phyloP scores from a whole-genome alignment of 2,329 filamentous ascomycete genomes.

The Parascedosporium putredinis region DNA sequence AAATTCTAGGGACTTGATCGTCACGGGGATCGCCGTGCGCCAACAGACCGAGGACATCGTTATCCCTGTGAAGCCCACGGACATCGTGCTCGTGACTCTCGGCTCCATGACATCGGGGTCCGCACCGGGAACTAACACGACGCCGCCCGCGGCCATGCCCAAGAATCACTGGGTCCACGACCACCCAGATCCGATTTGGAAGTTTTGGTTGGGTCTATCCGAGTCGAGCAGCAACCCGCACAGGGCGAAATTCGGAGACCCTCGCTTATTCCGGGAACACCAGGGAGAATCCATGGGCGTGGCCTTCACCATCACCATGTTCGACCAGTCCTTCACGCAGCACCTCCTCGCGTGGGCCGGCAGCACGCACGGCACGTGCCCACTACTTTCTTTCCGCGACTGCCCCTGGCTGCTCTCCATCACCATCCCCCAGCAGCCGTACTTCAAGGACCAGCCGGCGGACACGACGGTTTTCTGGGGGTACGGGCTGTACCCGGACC shows the following conservation, averaged over 20 bases:
- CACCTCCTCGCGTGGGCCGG: conserved; percentile 15
- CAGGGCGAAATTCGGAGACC: conserved; percentile 24
- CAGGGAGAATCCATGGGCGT: conserved; percentile 24
- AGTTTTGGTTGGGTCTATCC: conserved; percentile 28
- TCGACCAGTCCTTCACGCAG: conserved; percentile 19
- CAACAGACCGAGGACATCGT: neutral
- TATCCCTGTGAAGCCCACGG: conserved; percentile 11
- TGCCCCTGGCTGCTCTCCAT: conserved; percentile 29
- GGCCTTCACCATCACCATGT: conserved; percentile 28
- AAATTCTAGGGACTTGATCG: neutral
- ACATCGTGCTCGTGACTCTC: conserved; percentile 28
- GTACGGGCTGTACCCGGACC: conserved; percentile 26
- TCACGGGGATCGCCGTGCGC: neutral
- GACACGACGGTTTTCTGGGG: conserved; percentile 27
- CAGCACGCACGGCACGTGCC: conserved; percentile 20
- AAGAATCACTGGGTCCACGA: conserved; percentile 14
- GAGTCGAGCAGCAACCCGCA: conserved; percentile 22
- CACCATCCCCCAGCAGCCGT: conserved; percentile 28
- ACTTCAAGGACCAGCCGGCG: conserved; percentile 26
- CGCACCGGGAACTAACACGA: conserved; percentile 3
- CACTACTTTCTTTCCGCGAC: conserved; percentile 20
- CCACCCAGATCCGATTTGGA: conserved; percentile 27
- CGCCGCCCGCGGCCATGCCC: neutral
- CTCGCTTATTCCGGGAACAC: conserved; percentile 24
- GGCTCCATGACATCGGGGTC: conserved; percentile 24